Base-by-base conservation (phyloP, 1,284 basidiomycete genomes). In the Schizophyllum commune region DNA sequence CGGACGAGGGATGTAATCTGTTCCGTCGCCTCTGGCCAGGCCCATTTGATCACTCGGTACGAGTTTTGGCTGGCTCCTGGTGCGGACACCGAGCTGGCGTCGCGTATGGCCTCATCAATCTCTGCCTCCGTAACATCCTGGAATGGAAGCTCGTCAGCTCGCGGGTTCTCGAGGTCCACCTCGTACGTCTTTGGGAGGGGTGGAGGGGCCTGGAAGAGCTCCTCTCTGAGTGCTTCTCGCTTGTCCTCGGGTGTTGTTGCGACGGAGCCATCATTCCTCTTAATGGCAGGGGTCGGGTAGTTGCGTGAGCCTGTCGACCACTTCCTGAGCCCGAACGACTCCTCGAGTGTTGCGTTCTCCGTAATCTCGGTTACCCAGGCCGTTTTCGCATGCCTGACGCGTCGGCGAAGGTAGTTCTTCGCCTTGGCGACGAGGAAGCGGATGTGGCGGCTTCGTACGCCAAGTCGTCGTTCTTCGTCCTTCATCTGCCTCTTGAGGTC, bases 141-240 rank as follows among this genome's bases (percentile, higher is more conserved):
- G 53, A 62, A 68, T 2, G 55, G 34, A 8, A 65, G n/a, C 58
- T 68, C 65, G 27, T 60, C 58, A 8, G 56, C 32, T 9, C 32
- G 32, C 1, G 1, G 11, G 9, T 60, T 27, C 0, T 15, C 56
- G 9, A 68, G 60, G 56, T 69, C 58, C 2, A 65, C 55, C 2
- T 20, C 7, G 19, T 59, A 64, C 32, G 64, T 54, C 15, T 34
- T 54, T 32, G 58, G 51, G 2, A 70, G 60, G 0, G n/a, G 33
- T 0, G 65, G 65, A 1, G 68, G 67, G 2, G 66, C 64, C 57
- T 70, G 67, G 59, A 68, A 69, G 5, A 71, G 64, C 47, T 64
- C 66, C 0, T 63, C 54, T n/a, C 69, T 57, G 0, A 72, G 60
- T 0, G 67, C 67, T 1, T 69, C 65, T 20, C 68, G 68, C 51